Evolutionary conservation across 2,329 filamentous ascomycete genomes (phyloP).

Genomic region (Fusarium paranaense): DNA sequence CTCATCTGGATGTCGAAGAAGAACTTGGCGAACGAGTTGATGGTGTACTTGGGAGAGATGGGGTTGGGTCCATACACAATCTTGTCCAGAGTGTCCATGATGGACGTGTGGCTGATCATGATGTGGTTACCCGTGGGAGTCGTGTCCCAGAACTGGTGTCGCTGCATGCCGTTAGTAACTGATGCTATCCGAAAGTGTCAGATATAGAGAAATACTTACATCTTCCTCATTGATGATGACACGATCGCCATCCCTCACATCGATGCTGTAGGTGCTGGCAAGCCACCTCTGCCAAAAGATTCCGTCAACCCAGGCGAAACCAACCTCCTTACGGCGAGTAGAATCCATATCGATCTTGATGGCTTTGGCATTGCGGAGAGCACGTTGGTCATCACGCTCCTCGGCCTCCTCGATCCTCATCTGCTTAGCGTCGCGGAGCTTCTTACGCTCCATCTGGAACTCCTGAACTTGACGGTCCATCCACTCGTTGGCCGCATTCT

Average conservation of each 20-base stretch:
- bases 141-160: constrained; percentile 93
- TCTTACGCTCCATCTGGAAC: constrained; percentile 93
- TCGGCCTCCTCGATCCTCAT: constrained; percentile 96
- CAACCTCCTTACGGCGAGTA: constrained; percentile 86
- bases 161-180: constrained; percentile 65
- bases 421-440: constrained; percentile 93
- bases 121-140: constrained; percentile 92
- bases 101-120: constrained; percentile 87
- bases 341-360: constrained; percentile 93
- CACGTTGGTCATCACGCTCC: constrained; percentile 90
- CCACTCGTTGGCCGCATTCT: constrained; percentile 96
- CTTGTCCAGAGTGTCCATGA: constrained; percentile 86
- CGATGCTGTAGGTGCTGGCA: constrained; percentile 91
- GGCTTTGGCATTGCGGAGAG: constrained; percentile 86
- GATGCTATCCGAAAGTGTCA: too few species aligned
- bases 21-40: constrained; percentile 76
- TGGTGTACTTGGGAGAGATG: constrained; percentile 83
- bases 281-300: constrained; percentile 99
- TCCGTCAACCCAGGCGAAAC: constrained; percentile 97
- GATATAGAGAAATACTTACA: constrained; percentile 67
- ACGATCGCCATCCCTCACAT: constrained; percentile 87
- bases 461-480: constrained; percentile 95
- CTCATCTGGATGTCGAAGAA: constrained; percentile 74
- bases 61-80: constrained; percentile 75
- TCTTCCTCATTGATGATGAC: constrained; percentile 98